Conservation (phyloP, 1,139 yeast species). For the Blastobotrys illinoisensis region DNA sequence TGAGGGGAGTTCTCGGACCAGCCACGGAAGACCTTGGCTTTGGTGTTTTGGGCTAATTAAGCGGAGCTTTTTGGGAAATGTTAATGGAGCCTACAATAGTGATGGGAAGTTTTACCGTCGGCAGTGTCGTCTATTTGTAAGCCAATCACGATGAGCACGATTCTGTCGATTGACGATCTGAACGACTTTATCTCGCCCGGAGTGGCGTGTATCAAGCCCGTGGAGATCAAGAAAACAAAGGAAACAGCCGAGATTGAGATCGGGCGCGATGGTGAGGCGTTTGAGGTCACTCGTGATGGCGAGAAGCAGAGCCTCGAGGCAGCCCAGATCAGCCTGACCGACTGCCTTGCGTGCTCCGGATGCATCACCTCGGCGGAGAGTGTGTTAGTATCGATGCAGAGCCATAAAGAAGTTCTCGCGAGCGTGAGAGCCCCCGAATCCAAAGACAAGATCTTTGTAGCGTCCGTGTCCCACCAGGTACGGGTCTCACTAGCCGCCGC, state of each 20-base stretch:
- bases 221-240: slow-evolving; percentile 40
- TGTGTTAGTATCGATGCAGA: slow-evolving; percentile 83
- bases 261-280: slow-evolving; percentile 59
- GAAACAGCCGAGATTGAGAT: slow-evolving; percentile 54
- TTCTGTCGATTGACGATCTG: slow-evolving; percentile 80
- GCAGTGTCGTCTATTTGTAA: not conserved
- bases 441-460: slow-evolving; percentile 48
- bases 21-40: too few species aligned
- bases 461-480: slow-evolving; percentile 81
- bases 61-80: not conserved
- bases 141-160: slow-evolving; percentile 60
- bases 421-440: slow-evolving; percentile 42
- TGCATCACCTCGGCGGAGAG: slow-evolving; percentile 97
- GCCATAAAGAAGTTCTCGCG: slow-evolving; percentile 69
- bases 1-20: too few species aligned
- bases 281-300: slow-evolving; percentile 62
- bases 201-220: slow-evolving; percentile 89
- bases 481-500: slow-evolving; percentile 79
- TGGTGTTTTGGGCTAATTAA: not conserved
- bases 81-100: not conserved
- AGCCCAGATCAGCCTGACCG: slow-evolving; percentile 85
- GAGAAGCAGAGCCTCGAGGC: slow-evolving; percentile 51
- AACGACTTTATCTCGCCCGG: slow-evolving; percentile 96
- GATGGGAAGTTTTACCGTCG: not conserved
- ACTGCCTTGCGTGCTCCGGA: slow-evolving; percentile 95